Conservation (phyloP, 495 filamentous ascomycete species). For the Xylaria flabelliformis region DNA sequence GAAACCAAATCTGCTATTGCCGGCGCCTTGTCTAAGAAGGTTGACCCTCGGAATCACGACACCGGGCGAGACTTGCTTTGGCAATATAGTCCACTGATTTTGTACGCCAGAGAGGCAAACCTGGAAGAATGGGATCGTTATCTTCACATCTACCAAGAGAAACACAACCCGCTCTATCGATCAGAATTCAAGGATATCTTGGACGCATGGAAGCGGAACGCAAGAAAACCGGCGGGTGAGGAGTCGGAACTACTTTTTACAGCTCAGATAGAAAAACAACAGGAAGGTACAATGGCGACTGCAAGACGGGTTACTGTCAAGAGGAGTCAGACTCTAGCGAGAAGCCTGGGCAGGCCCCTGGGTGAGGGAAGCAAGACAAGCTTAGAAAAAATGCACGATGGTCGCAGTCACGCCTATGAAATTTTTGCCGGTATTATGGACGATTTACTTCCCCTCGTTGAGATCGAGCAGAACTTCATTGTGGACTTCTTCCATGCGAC, state of each 20-base stretch:
- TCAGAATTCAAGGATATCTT: slow-evolving; percentile 81
- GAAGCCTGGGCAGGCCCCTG: slow-evolving; percentile 72
- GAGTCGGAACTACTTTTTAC: slow-evolving; percentile 89
- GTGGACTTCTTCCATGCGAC: slow-evolving; percentile 92
- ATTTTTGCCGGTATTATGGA: slow-evolving; percentile 81
- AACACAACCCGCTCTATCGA: slow-evolving; percentile 76
- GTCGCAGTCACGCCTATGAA: slow-evolving; percentile 76
- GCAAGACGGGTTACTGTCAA: slow-evolving; percentile 93
- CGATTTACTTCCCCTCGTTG: slow-evolving; percentile 78
- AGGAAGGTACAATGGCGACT: slow-evolving; percentile 71
- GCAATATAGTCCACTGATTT: slow-evolving; percentile 81
- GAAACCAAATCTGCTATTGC: slow-evolving; percentile 66
- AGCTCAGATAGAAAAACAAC: slow-evolving; percentile 82
- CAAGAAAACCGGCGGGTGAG: slow-evolving; percentile 80
- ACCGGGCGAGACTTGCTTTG: slow-evolving; percentile 66
- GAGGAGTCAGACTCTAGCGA: slow-evolving; percentile 78
- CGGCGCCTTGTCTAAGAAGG: slow-evolving; percentile 57
- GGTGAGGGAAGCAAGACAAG: slow-evolving; percentile 65
- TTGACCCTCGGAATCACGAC: slow-evolving; percentile 61
- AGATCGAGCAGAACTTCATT: slow-evolving; percentile 92
- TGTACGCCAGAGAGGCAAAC: slow-evolving; percentile 86
- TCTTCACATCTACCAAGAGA: slow-evolving; percentile 78
- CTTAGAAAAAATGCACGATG: slow-evolving; percentile 69
- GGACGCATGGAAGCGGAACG: slow-evolving; percentile 80
- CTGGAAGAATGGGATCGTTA: slow-evolving; percentile 78